Percentiles rank a stretch among this genome's conserved stretches.
Conservation (phyloP, 2,329 filamentous ascomycete species). For the Paecilomyces niveus region DNA sequence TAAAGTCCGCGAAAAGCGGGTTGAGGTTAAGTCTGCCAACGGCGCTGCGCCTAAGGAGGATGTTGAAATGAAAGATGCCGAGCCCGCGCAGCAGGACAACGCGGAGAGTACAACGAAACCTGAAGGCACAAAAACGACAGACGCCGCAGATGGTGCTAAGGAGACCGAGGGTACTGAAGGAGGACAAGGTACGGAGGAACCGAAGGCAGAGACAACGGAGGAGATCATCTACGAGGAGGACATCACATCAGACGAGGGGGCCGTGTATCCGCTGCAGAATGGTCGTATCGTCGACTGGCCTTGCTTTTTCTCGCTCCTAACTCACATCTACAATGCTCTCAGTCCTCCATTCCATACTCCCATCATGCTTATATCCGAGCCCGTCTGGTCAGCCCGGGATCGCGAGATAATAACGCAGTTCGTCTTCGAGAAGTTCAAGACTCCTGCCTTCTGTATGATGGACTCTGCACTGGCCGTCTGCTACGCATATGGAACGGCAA, state of each 20-base stretch:
- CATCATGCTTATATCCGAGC: slow-evolving; percentile 81
- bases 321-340: slow-evolving; percentile 82
- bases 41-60: slow-evolving; percentile 27
- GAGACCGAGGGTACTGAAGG: slow-evolving; percentile 10
- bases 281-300: slow-evolving; percentile 85
- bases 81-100: slow-evolving; percentile 11
- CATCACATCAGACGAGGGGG: slow-evolving; percentile 76
- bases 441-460: slow-evolving; percentile 82
- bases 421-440: slow-evolving; percentile 95
- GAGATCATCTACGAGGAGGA: slow-evolving; percentile 76
- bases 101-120: slow-evolving; percentile 5
- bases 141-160: slow-evolving; percentile 17
- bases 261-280: slow-evolving; percentile 75
- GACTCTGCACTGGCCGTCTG: slow-evolving; percentile 78
- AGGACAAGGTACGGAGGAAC: slow-evolving; percentile 14
- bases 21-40: slow-evolving; percentile 21
- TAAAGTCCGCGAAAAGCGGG: slow-evolving; percentile 56
- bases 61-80: slow-evolving; percentile 40
- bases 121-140: slow-evolving; percentile 8
- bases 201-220: slow-evolving; percentile 29
- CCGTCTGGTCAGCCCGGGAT: slow-evolving; percentile 82
- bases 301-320: slow-evolving; percentile 87
- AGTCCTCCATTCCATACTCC: slow-evolving; percentile 92
- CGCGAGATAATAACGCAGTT: slow-evolving; percentile 85
- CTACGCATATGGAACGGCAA: slow-evolving; percentile 73